Conservation (phyloP, 2,329 filamentous ascomycete species). For the Apiospora phragmitis region DNA sequence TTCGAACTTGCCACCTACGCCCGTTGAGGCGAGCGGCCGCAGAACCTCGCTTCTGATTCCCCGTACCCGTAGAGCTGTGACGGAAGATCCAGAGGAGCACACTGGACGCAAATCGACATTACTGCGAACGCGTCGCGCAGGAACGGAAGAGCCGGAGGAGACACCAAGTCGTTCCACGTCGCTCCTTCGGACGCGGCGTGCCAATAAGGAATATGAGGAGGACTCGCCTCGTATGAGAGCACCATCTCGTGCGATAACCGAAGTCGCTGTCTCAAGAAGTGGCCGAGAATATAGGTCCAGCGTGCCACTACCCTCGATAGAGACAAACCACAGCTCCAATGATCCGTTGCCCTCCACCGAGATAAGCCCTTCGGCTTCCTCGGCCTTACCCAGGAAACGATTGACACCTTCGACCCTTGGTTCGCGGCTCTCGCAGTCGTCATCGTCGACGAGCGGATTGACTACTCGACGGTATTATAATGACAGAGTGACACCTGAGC, state of each 20-base stretch:
- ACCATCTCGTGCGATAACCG: constrained; percentile 60
- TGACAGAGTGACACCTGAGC: constrained; percentile 35
- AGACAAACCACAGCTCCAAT: constrained; percentile 19
- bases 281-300: constrained; percentile 43
- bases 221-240: constrained; percentile 49
- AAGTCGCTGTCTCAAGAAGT: constrained; percentile 43
- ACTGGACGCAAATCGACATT: constrained; percentile 49
- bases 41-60: constrained; percentile 54
- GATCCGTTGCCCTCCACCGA: not conserved
- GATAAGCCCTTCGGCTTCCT: constrained; percentile 33
- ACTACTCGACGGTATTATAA: constrained; percentile 50
- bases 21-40: constrained; percentile 43
- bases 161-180: constrained; percentile 40
- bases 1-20: constrained; percentile 38
- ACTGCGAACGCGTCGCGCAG: constrained; percentile 44
- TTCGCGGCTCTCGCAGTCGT: constrained; percentile 45
- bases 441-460: constrained; percentile 33
- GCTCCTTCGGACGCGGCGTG: constrained; percentile 31
- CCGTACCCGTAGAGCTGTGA: constrained; percentile 47
- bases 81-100: constrained; percentile 50
- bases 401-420: constrained; percentile 50
- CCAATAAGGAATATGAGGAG: constrained; percentile 47
- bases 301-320: constrained; percentile 34
- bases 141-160: constrained; percentile 50
- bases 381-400: constrained; percentile 54